These are phyloP conservation scores for Coccomyxa sp. DNA, from an alignment of 139 green algal genomes.

Conservation along the genomic window DNA sequence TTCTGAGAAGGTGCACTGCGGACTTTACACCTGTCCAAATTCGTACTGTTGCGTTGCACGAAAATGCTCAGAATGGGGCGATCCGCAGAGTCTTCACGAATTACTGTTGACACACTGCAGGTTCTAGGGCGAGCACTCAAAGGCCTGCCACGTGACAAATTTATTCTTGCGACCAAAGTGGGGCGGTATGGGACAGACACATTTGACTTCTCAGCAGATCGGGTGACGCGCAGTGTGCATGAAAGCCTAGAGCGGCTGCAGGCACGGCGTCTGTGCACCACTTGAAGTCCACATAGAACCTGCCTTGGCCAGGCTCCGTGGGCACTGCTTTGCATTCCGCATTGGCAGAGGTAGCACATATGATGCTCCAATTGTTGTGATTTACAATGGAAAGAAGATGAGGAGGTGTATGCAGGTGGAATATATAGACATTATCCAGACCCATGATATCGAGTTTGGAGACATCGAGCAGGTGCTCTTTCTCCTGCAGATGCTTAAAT, in stretches of 20 bases:
- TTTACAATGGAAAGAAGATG: no score
- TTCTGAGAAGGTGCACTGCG: slow-evolving; percentile 65
- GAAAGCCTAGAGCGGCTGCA: slow-evolving; percentile 73
- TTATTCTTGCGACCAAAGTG: slow-evolving; percentile 87
- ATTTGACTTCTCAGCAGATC: slow-evolving; percentile 83
- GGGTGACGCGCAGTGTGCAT: slow-evolving; percentile 65
- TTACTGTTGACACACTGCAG: slow-evolving; percentile 23
- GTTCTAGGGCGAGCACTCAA: slow-evolving; percentile 70
- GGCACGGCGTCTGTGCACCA: background rate
- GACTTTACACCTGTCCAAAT: background rate
- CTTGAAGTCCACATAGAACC: background rate
- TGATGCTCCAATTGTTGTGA: no score
- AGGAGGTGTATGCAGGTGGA: slow-evolving; percentile 31
- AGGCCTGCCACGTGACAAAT: slow-evolving; percentile 68
- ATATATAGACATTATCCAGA: slow-evolving; percentile 90
- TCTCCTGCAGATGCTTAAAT: background rate
- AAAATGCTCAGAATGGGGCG: background rate
- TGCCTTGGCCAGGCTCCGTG: no score
- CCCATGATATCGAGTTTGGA: slow-evolving; percentile 94
- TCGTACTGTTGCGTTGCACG: background rate
- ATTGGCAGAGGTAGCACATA: no score
- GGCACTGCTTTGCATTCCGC: no score
- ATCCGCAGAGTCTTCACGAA: background rate
- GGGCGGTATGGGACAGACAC: slow-evolving; percentile 78
- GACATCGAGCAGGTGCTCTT: slow-evolving; percentile 68